phyloP scores from a whole-genome alignment of 2,329 filamentous ascomycete genomes.

The Cordyceps militaris region DNA sequence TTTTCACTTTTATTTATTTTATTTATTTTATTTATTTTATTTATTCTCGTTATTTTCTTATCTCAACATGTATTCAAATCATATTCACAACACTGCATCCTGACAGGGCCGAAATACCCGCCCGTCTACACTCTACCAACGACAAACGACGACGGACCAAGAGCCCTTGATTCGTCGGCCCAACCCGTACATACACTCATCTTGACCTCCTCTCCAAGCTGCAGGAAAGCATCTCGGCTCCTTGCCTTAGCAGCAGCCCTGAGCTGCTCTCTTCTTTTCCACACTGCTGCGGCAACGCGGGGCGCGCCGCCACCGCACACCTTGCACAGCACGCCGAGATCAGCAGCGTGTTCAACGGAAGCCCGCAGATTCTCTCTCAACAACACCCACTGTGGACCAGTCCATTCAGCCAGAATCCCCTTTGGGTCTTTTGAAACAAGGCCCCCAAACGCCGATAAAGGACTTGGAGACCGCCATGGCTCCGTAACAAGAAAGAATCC shows the following conservation, averaged over 20 bases:
- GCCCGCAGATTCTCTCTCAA: background rate
- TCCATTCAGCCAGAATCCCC: background rate
- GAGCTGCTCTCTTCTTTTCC: background rate
- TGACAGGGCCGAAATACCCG: no score
- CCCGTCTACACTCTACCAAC: no score
- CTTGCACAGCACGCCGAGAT: background rate
- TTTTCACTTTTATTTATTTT: no score
- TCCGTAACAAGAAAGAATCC: background rate
- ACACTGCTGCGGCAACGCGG: background rate
- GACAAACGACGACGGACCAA: background rate
- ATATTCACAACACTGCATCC: no score
- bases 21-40: background rate
- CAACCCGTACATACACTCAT: background rate
- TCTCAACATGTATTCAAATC: no score
- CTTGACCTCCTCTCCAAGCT: background rate
- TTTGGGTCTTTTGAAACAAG: conserved; percentile 2
- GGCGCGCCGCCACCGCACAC: background rate
- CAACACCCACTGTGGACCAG: background rate
- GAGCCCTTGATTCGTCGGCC: background rate
- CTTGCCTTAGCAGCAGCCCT: background rate
- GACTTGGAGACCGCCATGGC: background rate
- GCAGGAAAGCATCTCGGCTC: background rate
- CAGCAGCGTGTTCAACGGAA: background rate
- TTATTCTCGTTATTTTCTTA: no score
- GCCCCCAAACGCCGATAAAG: background rate